Percentiles rank a stretch among this genome's conserved stretches.
Conservation (phyloP, 495 filamentous ascomycete species). For the Tuber aestivum region DNA sequence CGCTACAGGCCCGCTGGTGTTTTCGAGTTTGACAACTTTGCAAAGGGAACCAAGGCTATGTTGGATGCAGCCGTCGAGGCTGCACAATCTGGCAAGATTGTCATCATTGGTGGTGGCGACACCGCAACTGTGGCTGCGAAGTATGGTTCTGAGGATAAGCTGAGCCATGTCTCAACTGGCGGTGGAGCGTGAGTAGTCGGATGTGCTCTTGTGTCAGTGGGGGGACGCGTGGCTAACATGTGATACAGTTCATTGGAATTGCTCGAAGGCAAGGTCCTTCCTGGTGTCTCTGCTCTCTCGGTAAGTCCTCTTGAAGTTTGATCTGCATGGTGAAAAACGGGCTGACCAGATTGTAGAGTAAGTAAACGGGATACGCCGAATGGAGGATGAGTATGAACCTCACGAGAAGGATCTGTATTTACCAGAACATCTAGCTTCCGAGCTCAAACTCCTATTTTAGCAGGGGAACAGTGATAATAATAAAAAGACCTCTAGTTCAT, state of each 20-base stretch:
- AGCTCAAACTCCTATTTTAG: conserved; percentile 8
- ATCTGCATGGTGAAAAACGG: not conserved
- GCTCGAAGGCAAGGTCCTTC: conserved; percentile 93
- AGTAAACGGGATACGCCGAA: conserved; percentile 24
- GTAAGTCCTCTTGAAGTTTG: conserved; percentile 55
- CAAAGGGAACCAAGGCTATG: conserved; percentile 79
- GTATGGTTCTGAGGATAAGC: conserved; percentile 89
- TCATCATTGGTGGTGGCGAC: conserved; percentile 97
- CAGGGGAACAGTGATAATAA: conserved; percentile 15
- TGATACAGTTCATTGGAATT: conserved; percentile 66
- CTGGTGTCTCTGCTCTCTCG: conserved; percentile 88
- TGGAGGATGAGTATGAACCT: conserved; percentile 16
- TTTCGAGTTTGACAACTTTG: conserved; percentile 94
- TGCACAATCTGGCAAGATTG: conserved; percentile 73
- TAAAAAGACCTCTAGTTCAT: conserved; percentile 2
- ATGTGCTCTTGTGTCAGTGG: conserved; percentile 7
- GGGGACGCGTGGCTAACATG: conserved; percentile 12
- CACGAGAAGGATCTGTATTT: conserved; percentile 24
- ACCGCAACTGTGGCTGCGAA: conserved; percentile 97
- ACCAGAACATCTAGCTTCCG: conserved; percentile 19
- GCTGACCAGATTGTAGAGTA: conserved; percentile 30
- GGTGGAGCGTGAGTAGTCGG: conserved; percentile 61
- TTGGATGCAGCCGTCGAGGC: conserved; percentile 79
- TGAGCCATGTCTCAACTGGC: conserved; percentile 96
- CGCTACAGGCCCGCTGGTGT: conserved; percentile 69